Conservation (phyloP, 208 protist species). For the Leptomonas pyrrhocoris region DNA sequence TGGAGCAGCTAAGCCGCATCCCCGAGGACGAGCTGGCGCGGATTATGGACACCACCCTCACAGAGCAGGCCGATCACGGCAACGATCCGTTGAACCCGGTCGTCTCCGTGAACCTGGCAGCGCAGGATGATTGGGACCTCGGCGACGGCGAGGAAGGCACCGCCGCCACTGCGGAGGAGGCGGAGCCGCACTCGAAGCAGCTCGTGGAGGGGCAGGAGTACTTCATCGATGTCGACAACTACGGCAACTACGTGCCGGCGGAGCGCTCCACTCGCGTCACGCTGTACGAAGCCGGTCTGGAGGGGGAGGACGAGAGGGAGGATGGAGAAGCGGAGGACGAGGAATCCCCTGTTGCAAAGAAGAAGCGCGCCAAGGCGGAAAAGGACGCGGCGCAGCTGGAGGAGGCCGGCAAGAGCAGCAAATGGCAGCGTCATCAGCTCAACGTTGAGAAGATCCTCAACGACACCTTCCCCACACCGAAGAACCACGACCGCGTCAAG, state of each 20-base stretch:
- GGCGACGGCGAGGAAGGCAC: slow-evolving; percentile 49
- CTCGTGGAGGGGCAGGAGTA: slow-evolving; percentile 83
- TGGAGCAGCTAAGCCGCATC: slow-evolving; percentile 71
- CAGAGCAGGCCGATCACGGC: slow-evolving; percentile 43
- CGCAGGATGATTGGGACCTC: slow-evolving; percentile 85
- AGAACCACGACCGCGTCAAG: slow-evolving; percentile 35
- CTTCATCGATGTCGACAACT: slow-evolving; percentile 88
- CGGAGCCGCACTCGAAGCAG: slow-evolving; percentile 45
- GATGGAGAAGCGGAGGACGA: slow-evolving; percentile 36
- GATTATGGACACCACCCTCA: slow-evolving; percentile 63
- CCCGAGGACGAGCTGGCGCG: slow-evolving; percentile 58
- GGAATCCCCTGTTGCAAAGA: slow-evolving; percentile 44
- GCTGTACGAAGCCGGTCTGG: slow-evolving; percentile 74
- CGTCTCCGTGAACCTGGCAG: slow-evolving; percentile 74
- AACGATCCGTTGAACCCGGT: slow-evolving; percentile 86
- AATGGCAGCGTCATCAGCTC: slow-evolving; percentile 83
- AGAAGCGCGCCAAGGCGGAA: slow-evolving; percentile 36
- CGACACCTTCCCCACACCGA: slow-evolving; percentile 82
- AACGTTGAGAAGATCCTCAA: slow-evolving; percentile 86
- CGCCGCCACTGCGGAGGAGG: slow-evolving; percentile 32
- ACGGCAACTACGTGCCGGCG: slow-evolving; percentile 83
- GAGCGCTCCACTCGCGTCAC: slow-evolving; percentile 73
- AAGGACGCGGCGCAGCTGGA: slow-evolving; percentile 46
- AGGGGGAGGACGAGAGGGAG: slow-evolving; percentile 34
- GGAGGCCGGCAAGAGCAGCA: slow-evolving; percentile 47